Evolutionary conservation across 345 rosid species (phyloP).

Genomic region (Populus ilicifolia): DNA sequence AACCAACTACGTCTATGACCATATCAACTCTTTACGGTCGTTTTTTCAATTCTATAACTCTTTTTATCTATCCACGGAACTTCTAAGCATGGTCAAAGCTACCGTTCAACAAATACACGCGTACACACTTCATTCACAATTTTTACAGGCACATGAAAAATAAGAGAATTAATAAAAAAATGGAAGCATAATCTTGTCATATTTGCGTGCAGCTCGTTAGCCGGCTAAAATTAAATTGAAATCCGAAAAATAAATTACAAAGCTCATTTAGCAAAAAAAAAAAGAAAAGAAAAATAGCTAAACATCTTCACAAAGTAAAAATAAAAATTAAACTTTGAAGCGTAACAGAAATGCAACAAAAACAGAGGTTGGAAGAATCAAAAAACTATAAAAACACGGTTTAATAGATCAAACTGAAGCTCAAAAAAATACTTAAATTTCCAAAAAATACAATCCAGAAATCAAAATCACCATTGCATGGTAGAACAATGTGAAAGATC

Average conservation of each 20-base stretch:
- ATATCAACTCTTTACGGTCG: constrained; percentile 9
- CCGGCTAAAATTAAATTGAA: neutral
- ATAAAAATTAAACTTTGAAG: neutral
- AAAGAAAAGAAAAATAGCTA: neutral
- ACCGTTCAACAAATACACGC: constrained; percentile 17
- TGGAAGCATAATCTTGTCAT: neutral
- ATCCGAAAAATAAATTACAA: neutral
- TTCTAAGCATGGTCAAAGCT: constrained; percentile 13
- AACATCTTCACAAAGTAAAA: neutral
- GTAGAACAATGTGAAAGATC: constrained; percentile 23
- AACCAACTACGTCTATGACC: constrained; percentile 19
- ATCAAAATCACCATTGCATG: neutral
- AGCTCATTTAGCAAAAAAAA: neutral
- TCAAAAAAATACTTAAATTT: neutral
- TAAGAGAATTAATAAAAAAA: neutral
- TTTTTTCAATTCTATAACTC: neutral
- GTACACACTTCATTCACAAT: neutral
- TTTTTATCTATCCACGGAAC: constrained; percentile 4
- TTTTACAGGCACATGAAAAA: neutral
- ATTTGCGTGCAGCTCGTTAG: constrained; percentile 10
- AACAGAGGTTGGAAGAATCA: neutral
- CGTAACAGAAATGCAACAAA: neutral
- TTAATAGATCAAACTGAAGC: neutral
- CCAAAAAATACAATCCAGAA: neutral
- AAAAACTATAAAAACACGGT: neutral